Conservation (phyloP, 371 early-diverging fungal genomes). For the Mucor irregularis region DNA sequence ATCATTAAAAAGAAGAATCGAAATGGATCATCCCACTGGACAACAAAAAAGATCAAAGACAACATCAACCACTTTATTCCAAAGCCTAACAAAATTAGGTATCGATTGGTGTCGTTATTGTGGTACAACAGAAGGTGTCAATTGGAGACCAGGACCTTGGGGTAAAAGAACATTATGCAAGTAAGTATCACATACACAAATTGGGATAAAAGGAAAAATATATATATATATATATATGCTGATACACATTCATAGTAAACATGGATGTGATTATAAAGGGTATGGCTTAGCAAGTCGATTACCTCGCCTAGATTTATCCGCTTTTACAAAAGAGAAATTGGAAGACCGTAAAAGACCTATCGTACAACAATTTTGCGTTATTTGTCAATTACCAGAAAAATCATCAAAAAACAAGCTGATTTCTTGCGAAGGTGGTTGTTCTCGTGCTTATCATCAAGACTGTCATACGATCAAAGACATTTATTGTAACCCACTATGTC, state of each 20-base stretch:
- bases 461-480: slow-evolving; percentile 46
- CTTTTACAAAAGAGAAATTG: slow-evolving; percentile 27
- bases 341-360: slow-evolving; percentile 38
- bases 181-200: slow-evolving; percentile 41
- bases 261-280: slow-evolving; percentile 47
- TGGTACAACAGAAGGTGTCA: slow-evolving; percentile 72
- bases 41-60: neutral
- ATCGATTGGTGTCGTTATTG: slow-evolving; percentile 79
- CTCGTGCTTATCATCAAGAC: slow-evolving; percentile 35
- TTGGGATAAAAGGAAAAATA: too few relatives aligned
- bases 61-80: slow-evolving; percentile 40
- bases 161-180: slow-evolving; percentile 79
- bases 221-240: neutral
- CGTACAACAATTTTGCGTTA: slow-evolving; percentile 36
- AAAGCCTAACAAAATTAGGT: slow-evolving; percentile 39
- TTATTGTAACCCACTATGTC: slow-evolving; percentile 60
- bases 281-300: slow-evolving; percentile 41
- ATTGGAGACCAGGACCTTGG: slow-evolving; percentile 82
- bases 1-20: neutral
- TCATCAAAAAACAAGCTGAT: slow-evolving; percentile 18
- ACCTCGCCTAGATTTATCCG: slow-evolving; percentile 39
- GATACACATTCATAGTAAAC: slow-evolving; percentile 25
- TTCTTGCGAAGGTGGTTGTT: slow-evolving; percentile 37
- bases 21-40: neutral
- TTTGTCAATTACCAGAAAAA: slow-evolving; percentile 29